Percentiles rank a stretch among this genome's conserved stretches.
Conservation (phyloP, 192 early-diverging fungal species). For the Backusella tuberculispora region DNA sequence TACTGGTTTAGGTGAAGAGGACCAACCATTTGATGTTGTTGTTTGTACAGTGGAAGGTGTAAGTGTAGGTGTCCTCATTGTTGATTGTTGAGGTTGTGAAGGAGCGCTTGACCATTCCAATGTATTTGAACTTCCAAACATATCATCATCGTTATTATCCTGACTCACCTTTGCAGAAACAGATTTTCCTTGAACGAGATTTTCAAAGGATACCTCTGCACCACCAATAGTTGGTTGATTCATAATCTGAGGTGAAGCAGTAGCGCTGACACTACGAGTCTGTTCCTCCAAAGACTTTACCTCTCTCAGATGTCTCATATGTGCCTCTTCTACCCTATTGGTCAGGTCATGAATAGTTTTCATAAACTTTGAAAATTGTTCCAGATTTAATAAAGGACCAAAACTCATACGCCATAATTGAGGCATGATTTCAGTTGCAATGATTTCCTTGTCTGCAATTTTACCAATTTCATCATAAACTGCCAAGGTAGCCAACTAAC, state of each 20-base stretch:
- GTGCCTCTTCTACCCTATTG: constrained; percentile 61
- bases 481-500: constrained; percentile 71
- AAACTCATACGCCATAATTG: constrained; percentile 78
- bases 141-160: constrained; percentile 20
- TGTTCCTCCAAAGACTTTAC: constrained; percentile 56
- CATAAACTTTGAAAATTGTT: constrained; percentile 75
- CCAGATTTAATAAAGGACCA: constrained; percentile 68
- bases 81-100: not conserved
- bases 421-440: constrained; percentile 78
- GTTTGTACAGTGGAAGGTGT: not conserved
- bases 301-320: constrained; percentile 62
- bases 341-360: constrained; percentile 58
- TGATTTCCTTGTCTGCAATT: constrained; percentile 69
- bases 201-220: constrained; percentile 13
- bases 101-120: not conserved
- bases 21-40: not conserved
- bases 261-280: constrained; percentile 43
- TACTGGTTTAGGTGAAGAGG: not conserved
- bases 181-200: constrained; percentile 24
- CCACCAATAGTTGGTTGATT: not conserved
- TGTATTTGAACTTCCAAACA: constrained; percentile 18
- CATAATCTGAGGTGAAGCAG: constrained; percentile 23
- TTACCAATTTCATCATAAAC: constrained; percentile 82
- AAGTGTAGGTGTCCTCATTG: not conserved
- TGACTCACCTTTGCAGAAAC: not conserved